Evolutionary conservation across 352 stramenopile genomes (phyloP).

Genomic region (Pythium grandisporangium): DNA sequence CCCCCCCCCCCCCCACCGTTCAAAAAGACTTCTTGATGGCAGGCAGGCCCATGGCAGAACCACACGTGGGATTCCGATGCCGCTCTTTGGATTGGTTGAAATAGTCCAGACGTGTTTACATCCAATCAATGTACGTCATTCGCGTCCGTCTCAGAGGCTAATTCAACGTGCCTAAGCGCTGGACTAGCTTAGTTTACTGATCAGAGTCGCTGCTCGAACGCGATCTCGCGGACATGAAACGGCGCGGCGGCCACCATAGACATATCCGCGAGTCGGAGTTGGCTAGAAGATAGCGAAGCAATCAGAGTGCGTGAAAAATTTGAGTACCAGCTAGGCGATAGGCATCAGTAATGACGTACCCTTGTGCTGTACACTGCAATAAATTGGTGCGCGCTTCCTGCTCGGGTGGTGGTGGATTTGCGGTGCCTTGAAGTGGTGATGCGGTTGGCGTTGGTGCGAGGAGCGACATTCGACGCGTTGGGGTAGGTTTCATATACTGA

Average conservation of each 20-base stretch:
- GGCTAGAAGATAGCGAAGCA: constrained; percentile 18
- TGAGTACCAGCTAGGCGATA: no score
- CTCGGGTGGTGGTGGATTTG: constrained; percentile 4
- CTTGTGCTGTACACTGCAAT: constrained; percentile 37
- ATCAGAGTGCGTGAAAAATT: background rate
- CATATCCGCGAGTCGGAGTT: constrained; percentile 47
- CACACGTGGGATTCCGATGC: constrained; percentile 11
- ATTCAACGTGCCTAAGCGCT: background rate
- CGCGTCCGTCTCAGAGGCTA: background rate
- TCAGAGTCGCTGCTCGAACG: constrained; percentile 51
- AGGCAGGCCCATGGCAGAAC: no score
- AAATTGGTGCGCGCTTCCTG: constrained; percentile 18
- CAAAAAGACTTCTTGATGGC: no score
- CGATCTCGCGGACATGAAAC: constrained; percentile 65
- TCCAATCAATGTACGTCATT: background rate
- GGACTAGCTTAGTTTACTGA: background rate
- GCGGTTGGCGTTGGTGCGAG: constrained; percentile 3
- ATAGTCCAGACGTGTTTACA: constrained; percentile 10
- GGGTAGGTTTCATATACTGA: constrained; percentile 4
- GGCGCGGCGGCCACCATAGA: constrained; percentile 33
- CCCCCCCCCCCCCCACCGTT: no score
- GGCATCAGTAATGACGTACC: constrained; percentile 18
- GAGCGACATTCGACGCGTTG: constrained; percentile 12
- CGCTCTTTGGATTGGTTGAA: constrained; percentile 23
- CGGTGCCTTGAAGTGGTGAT: constrained; percentile 6